These are phyloP conservation scores for Delitschia confertaspora DNA, from an alignment of 495 filamentous ascomycete genomes.

Conservation along the genomic window DNA sequence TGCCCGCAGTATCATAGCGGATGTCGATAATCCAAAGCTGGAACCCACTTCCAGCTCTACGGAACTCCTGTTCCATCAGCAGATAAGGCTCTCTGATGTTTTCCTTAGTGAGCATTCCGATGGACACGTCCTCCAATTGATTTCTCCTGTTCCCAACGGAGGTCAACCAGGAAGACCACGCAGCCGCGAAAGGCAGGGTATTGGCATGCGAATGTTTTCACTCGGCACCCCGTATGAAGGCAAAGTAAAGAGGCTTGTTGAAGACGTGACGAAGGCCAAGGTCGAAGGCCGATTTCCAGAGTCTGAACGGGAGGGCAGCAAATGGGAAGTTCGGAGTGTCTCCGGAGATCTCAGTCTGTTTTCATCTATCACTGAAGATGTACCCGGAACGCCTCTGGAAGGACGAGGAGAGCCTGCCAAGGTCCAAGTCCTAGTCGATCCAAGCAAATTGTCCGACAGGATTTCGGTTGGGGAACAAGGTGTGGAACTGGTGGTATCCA, in stretches of 20 bases:
- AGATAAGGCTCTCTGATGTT: constrained; percentile 59
- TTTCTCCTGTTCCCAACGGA: constrained; percentile 27
- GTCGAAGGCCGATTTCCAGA: constrained; percentile 79
- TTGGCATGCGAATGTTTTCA: constrained; percentile 46
- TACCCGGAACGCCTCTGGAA: constrained; percentile 40
- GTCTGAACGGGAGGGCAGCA: constrained; percentile 63
- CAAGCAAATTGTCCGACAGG: constrained; percentile 48
- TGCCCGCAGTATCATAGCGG: constrained; percentile 69
- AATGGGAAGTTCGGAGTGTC: constrained; percentile 65
- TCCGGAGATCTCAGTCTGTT: constrained; percentile 57
- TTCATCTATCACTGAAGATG: constrained; percentile 69
- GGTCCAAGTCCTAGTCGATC: constrained; percentile 54
- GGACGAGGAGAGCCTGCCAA: constrained; percentile 50
- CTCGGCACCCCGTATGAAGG: constrained; percentile 72
- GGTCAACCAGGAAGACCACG: constrained; percentile 18
- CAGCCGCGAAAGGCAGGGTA: constrained; percentile 18
- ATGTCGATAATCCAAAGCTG: constrained; percentile 62
- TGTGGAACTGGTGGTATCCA: constrained; percentile 53
- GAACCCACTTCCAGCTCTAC: constrained; percentile 40
- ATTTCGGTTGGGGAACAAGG: constrained; percentile 58
- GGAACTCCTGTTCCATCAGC: constrained; percentile 67
- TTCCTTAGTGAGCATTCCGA: constrained; percentile 69
- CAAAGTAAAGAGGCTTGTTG: constrained; percentile 63
- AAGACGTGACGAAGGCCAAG: constrained; percentile 78
- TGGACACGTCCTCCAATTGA: constrained; percentile 64